Percentiles rank a stretch among this genome's conserved stretches.
phyloP scores from a whole-genome alignment of 2,329 filamentous ascomycete species.

The Sarocladium strictum region DNA sequence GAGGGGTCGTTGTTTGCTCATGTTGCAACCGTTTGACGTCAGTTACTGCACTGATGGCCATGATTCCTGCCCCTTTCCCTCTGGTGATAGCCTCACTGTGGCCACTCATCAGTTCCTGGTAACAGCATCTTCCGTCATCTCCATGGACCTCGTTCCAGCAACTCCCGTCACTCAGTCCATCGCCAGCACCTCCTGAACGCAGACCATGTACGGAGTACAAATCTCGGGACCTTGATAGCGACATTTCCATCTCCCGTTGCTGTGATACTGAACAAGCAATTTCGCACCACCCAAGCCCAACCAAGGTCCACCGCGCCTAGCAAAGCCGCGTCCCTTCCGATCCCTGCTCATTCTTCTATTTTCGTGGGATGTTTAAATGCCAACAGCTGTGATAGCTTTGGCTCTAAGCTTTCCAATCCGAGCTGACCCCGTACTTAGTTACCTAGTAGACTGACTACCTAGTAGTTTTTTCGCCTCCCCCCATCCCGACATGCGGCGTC shows the following conservation, averaged over 20 bases:
- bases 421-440: no score
- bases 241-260: slow-evolving; percentile 9
- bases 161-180: background rate
- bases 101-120: background rate
- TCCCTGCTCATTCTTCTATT: slow-evolving; percentile 2
- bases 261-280: slow-evolving; percentile 9
- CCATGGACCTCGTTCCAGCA: background rate
- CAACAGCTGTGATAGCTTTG: no score
- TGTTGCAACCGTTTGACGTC: background rate
- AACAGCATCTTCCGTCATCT: background rate
- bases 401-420: no score
- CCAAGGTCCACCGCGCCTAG: background rate
- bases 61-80: background rate
- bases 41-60: background rate
- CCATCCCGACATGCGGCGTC: slow-evolving; percentile 2
- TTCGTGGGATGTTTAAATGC: slow-evolving; percentile 3
- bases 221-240: no score
- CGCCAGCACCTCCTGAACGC: no score
- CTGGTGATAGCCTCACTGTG: background rate
- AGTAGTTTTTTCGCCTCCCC: slow-evolving; percentile 7
- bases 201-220: no score
- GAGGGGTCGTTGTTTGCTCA: background rate
- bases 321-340: background rate
- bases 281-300: slow-evolving; percentile 8
- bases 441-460: no score